phyloP scores from a whole-genome alignment of 2,329 filamentous ascomycete species.

The Diaporthe vexans region DNA sequence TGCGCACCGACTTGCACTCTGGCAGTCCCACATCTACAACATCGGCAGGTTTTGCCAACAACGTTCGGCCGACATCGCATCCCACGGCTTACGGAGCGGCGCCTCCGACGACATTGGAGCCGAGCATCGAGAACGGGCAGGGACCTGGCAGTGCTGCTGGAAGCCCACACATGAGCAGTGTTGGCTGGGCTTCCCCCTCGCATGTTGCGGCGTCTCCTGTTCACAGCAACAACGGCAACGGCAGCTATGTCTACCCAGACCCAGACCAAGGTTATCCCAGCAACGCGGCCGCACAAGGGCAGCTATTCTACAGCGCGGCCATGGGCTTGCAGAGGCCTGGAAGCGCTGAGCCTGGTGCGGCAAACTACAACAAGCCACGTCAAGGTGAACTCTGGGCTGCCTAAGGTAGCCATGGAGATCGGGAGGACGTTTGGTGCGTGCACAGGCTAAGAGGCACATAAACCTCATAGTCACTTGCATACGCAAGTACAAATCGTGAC shows the following conservation, averaged over 20 bases:
- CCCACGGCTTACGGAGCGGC: conserved; percentile 86
- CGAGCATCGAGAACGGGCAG: conserved; percentile 83
- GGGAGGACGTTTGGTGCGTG: not conserved
- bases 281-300: conserved; percentile 67
- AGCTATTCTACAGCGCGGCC: conserved; percentile 77
- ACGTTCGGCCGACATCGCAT: conserved; percentile 84
- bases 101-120: conserved; percentile 79
- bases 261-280: conserved; percentile 77
- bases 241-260: conserved; percentile 82
- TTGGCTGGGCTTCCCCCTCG: conserved; percentile 89
- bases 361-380: conserved; percentile 73
- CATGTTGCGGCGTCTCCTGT: conserved; percentile 78
- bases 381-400: conserved; percentile 67
- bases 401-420: not conserved
- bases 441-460: not conserved
- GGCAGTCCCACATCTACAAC: conserved; percentile 79
- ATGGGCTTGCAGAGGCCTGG: conserved; percentile 76
- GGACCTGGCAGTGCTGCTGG: conserved; percentile 78
- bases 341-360: conserved; percentile 76
- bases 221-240: conserved; percentile 68
- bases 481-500: conserved; percentile 2
- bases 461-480: not conserved
- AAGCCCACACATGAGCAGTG: conserved; percentile 86
- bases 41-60: conserved; percentile 69
- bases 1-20: conserved; percentile 81